These are phyloP conservation scores for Arxiozyma slooffiae DNA, from an alignment of 1,139 yeast genomes.

Conservation along the genomic window DNA sequence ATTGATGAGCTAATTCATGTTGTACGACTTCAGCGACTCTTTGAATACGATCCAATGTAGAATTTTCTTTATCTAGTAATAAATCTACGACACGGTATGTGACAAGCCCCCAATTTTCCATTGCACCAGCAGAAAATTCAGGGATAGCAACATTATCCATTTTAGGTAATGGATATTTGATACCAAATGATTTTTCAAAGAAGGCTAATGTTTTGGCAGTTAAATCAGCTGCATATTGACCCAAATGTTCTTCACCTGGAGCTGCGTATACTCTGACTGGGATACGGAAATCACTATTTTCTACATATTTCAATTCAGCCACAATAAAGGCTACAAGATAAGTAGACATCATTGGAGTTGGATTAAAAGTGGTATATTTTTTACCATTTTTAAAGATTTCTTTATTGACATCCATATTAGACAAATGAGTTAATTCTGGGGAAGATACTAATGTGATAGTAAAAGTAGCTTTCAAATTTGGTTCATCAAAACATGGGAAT, in stretches of 20 bases:
- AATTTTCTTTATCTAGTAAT: constrained; percentile 54
- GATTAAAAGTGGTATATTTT: constrained; percentile 46
- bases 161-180: constrained; percentile 72
- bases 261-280: constrained; percentile 80
- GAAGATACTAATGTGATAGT: constrained; percentile 51
- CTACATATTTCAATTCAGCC: constrained; percentile 70
- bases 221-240: constrained; percentile 58
- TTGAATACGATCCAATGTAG: constrained; percentile 59
- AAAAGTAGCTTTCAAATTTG: constrained; percentile 64
- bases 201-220: constrained; percentile 69
- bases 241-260: constrained; percentile 57
- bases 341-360: constrained; percentile 73
- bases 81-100: constrained; percentile 76
- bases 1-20: constrained; percentile 87
- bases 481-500: constrained; percentile 78
- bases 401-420: constrained; percentile 60
- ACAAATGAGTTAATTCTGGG: constrained; percentile 52
- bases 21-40: constrained; percentile 82
- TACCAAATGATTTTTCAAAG: constrained; percentile 60
- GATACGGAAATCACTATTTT: constrained; percentile 53
- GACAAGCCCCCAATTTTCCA: constrained; percentile 87
- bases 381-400: constrained; percentile 40
- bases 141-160: constrained; percentile 77
- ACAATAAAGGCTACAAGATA: constrained; percentile 73
- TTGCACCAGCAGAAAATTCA: constrained; percentile 77